Evolutionary conservation across 2,329 filamentous ascomycete species (phyloP), one percentile per base, ranked within the genome.

Genomic region (Tothia fuscella): DNA sequence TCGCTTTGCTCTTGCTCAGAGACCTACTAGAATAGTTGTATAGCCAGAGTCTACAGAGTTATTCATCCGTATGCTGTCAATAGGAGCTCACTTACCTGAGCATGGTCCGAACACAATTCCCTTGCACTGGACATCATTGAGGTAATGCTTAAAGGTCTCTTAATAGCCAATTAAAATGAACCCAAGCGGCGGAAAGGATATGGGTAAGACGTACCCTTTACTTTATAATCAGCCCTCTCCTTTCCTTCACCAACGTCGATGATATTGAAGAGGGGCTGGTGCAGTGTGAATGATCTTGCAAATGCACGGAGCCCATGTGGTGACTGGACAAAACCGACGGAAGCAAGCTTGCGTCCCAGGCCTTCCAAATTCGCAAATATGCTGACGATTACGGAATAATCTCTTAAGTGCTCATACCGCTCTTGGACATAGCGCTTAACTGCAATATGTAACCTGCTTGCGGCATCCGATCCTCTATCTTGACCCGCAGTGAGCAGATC

Each of bases 311-410:
- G 51, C 33, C 67, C 63, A 24, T 53, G 51, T 4, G 58, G 55
- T 34, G 53, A 55, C 25, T 52, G 57, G 44, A 68, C 56, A 41
- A 68, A 55, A 7, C 59, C 59, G 20, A 62, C 56, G 16, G 56
- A 52, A 14, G 57, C 53, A 16, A 68, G 50, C 48, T 66, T 67
- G 17, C 51, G 50, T 14, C 59, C 59, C 20, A 68, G 56, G 30
- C 65, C 66, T 46, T 66, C 62, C 24, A 67, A 55, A 51, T 66
- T 69, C 43, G 66, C 53, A 49, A 66, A 65, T 21, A 69, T 56
- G 31, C 68, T 60, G 10, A 67, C 64, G 50, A 68, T 60, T 39
- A 69, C 56, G 26, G 59, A 54, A 6, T 61, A 57, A 41, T 51
- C 54, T n/a, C n/a, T n/a, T 30, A 48, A 43, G 24, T 62, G 60